Conservation (phyloP, 1,284 basidiomycete species). For the Agaricales sp. region DNA sequence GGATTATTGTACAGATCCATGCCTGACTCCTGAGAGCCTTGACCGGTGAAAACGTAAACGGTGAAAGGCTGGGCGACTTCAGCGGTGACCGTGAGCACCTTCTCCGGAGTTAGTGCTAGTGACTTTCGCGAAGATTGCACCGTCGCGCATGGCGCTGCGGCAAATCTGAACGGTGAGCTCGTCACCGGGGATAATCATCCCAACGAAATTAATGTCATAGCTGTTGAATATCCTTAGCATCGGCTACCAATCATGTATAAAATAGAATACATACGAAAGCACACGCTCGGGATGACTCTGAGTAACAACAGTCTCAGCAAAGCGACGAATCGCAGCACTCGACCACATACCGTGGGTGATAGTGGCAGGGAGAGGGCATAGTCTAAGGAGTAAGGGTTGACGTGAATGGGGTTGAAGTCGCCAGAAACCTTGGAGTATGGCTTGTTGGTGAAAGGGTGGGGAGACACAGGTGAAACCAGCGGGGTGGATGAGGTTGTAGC, state of each 20-base stretch:
- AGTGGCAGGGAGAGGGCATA: conserved; percentile 89
- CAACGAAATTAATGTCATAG: conserved; percentile 88
- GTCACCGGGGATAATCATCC: conserved; percentile 96
- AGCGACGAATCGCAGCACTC: conserved; percentile 88
- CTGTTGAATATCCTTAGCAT: conserved; percentile 24
- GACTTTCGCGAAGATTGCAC: conserved; percentile 88
- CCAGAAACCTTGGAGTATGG: conserved; percentile 94
- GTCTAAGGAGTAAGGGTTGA: conserved; percentile 97
- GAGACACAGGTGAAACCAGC: conserved; percentile 39
- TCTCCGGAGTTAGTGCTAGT: conserved; percentile 85
- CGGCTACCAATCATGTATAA: too few relatives aligned
- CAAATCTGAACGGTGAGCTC: conserved; percentile 82
- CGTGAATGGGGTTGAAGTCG: conserved; percentile 97
- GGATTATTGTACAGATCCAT: conserved; percentile 97
- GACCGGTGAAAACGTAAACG: conserved; percentile 97
- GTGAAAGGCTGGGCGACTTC: conserved; percentile 91
- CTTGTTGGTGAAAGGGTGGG: conserved; percentile 80
- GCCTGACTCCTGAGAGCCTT: conserved; percentile 95
- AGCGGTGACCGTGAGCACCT: conserved; percentile 85
- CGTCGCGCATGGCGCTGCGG: conserved; percentile 86
- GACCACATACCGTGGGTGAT: conserved; percentile 99
- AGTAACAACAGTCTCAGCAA: conserved; percentile 90
- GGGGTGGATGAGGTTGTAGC: conserved; percentile 74
- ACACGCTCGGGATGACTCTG: conserved; percentile 90
- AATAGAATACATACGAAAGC: conserved; percentile 45